Percentiles rank a stretch among this genome's conserved stretches.
Conservation (phyloP, 192 early-diverging fungal species). For the Umbelopsis ramanniana region DNA sequence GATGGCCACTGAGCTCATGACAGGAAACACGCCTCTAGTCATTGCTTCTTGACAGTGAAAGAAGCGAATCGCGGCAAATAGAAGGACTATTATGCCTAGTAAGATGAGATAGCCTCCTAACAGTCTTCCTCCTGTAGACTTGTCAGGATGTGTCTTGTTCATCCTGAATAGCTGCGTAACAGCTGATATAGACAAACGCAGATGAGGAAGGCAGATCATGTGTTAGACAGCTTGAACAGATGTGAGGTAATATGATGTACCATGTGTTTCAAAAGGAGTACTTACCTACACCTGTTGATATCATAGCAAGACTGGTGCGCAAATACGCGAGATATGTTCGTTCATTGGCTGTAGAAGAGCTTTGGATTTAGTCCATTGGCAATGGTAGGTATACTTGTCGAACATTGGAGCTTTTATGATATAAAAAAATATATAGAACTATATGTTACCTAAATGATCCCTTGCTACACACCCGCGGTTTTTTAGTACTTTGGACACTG, state of each 20-base stretch:
- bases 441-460: slow-evolving; percentile 1
- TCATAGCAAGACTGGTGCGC: slow-evolving; percentile 4
- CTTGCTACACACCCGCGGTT: not conserved
- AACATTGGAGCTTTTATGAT: no score
- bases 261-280: not conserved
- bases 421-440: no score
- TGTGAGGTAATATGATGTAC: not conserved
- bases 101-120: not conserved
- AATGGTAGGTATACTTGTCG: not conserved
- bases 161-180: slow-evolving; percentile 2
- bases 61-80: not conserved
- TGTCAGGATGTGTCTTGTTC: not conserved
- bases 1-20: not conserved
- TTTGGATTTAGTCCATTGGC: not conserved
- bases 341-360: slow-evolving; percentile 1
- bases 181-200: not conserved
- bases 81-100: not conserved
- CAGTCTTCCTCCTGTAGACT: not conserved
- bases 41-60: slow-evolving; percentile 16
- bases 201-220: not conserved
- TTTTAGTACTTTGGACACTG: not conserved
- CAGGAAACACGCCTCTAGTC: not conserved
- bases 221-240: not conserved
- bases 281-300: slow-evolving; percentile 13
- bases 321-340: slow-evolving; percentile 7